Evolutionary conservation across 306 rosid species (phyloP), one percentile per base, ranked within the genome.

Genomic region (Betula pendula): DNA sequence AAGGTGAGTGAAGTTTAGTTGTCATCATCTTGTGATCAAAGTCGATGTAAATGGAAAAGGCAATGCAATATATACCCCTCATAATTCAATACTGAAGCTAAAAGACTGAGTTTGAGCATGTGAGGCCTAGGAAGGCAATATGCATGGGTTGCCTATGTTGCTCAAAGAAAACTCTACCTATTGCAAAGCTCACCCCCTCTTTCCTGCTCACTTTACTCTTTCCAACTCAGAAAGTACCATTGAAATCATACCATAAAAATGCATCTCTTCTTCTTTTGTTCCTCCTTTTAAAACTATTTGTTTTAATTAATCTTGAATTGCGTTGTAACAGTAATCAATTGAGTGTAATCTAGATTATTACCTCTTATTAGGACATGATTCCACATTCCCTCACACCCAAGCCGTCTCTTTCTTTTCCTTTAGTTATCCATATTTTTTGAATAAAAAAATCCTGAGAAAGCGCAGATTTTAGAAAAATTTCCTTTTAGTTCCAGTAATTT

Each of bases 1-100:
- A 92, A 92, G 95, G 98, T 85, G 62, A 75, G 88, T 77, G 35
- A 20, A 44, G 63, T 73, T 62, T 77, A 71, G 31, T 31, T 79
- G 73, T 67, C 27, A 3, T 38, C 25, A 10, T 65, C 48, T 20
- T 65, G 27, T 65, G 48, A 65, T 35, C 25, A 19, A 65, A 62
- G 44, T 31, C 2, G 12, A 65, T n/a, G 25, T 35, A 38, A 62
- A 65, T 10, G 47, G 27, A 38, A n/a, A 35, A 38, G 48, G 47
- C 47, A 65, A 65, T 38, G 19, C 33, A 62, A 62, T 31, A 29
- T 5, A 2, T 8, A 8, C 13, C 25, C 27, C 6, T 27, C 44
- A 25, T 29, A 42, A 29, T 66, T 31, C 71, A 31, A 63, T 43
- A 22, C 51, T 35, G 5, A 75, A 11, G 72, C 60, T 52, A 17